Evolutionary conservation across 2,329 filamentous ascomycete genomes (phyloP), one percentile per base, ranked within the genome.

Genomic region (Sporothrix humicola): DNA sequence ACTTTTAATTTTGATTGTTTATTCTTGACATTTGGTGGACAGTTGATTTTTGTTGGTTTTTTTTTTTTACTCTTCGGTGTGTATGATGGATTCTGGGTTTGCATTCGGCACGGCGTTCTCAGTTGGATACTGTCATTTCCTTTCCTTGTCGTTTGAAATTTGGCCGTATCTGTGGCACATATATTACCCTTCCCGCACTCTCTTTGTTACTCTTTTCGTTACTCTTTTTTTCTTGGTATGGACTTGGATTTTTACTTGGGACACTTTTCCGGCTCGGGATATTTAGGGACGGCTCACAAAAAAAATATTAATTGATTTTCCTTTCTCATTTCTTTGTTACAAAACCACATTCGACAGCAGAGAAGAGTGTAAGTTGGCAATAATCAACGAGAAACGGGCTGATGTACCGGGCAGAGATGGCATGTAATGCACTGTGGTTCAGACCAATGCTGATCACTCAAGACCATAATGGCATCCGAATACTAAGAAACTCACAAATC

Each of bases 31-130:
- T 3, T 5, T 37, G 31, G 31, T 37, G 31, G 31, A 5, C 31
- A 3, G 2, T 31, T 31, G 31, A 31, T 31, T 3, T 31, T 5
- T 31, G 31, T 31, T 31, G 31, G 2, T 26, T 31, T 58, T 58
- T 48, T 48, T 2, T 48, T 13, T 48, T 48, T 3, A n/a, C 13
- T 61, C 31, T 37, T 37, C 1, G 31, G 31, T 7, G 6, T 15
- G 26, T 8, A 26, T n/a, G 5, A 42, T 61, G 58, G 31, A 61
- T 65, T 46, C 52, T 37, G 31, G 31, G 5, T 7, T 37, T 37
- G 61, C 61, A 65, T 65, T 37, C 13, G 42, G 42, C 37, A 44
- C 15, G 37, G 61, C 61, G 61, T 65, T 65, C 2, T 58, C 12
- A 31, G 8, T 58, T 58, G 31, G 31, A 37, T 37, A 37, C 31